A percentile compares a stretch with the other conserved stretches of the same genome.
phyloP scores from a whole-genome alignment of 257 asterid genomes.

The Gardenia jasminoides region DNA sequence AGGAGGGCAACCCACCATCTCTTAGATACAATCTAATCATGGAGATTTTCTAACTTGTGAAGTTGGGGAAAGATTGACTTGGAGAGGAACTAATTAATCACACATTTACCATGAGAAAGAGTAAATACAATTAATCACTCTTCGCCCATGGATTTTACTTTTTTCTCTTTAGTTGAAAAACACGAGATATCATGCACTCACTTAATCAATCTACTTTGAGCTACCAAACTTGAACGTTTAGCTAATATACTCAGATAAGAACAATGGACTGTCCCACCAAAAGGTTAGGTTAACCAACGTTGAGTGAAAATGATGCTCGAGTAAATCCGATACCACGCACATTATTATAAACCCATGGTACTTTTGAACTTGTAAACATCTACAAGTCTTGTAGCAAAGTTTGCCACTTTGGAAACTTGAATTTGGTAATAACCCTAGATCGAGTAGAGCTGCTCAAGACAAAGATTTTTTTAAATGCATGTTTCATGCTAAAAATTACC shows the following conservation, averaged over 20 bases:
- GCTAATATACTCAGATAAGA: not conserved
- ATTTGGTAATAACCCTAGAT: no score
- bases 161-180: not conserved
- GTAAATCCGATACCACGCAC: not conserved
- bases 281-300: slow-evolving; percentile 11
- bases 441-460: no score
- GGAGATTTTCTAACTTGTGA: no score
- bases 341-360: no score
- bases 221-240: not conserved
- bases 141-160: not conserved
- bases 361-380: no score
- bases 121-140: not conserved
- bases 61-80: no score
- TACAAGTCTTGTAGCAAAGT: not conserved
- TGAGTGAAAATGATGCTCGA: not conserved
- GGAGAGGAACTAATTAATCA: no score
- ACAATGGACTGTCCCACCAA: not conserved
- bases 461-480: not conserved
- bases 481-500: not conserved
- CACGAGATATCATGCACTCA: not conserved
- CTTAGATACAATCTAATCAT: no score
- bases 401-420: no score
- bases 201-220: not conserved
- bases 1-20: no score
- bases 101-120: not conserved